Evolutionary conservation across 352 stramenopile genomes (phyloP), one percentile per base, ranked within the genome.

Genomic region (Plasmopara viticola): DNA sequence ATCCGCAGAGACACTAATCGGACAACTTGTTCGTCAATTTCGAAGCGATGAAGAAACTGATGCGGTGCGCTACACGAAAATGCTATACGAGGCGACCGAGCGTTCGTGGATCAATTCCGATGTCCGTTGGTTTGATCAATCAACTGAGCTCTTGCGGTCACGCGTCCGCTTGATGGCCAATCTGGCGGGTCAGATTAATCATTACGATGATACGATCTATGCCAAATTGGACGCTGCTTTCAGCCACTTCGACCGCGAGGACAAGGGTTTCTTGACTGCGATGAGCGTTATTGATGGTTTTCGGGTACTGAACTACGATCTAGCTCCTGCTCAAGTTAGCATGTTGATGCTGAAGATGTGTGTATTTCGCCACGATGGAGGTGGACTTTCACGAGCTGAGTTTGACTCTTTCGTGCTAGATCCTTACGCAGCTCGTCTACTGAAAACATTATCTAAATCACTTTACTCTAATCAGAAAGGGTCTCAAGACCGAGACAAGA

Each of bases 381-480:
- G 39, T 6, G 62, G 62, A 0, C 25, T 90, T 9, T 90, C 82
- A 14, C 69, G 82, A 37, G 84, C 80, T 49, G 82, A 92, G 48
- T 92, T 92, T 48, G 82, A 92, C 56, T 68, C 78, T 0, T 92
- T 90, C 52, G 74, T 84, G 25, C 35, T 92, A 20, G 78, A 87
- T 41, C 78, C 78, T 0, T 70, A 71, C 10, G 71, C 59, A 6
- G 41, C 30, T n/a, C 37, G 49, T 1, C 39, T 78, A 9, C 29
- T 90, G 0, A 60, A 60, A 1, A 64, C 55, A 7, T 46, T 92
- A 0, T 66, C 70, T 0, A 20, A 66, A n/a, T 42, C 68, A 9
- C 48, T 80, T 9, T 72, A 67, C 34, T 60, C 58, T 18, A 38
- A 67, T 35, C 31, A 12, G 40, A 40, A 55, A 39, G 41, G 41